Evolutionary conservation across 2,329 filamentous ascomycete species (phyloP), one percentile per base, ranked within the genome.

Genomic region (Ascosphaera apis): DNA sequence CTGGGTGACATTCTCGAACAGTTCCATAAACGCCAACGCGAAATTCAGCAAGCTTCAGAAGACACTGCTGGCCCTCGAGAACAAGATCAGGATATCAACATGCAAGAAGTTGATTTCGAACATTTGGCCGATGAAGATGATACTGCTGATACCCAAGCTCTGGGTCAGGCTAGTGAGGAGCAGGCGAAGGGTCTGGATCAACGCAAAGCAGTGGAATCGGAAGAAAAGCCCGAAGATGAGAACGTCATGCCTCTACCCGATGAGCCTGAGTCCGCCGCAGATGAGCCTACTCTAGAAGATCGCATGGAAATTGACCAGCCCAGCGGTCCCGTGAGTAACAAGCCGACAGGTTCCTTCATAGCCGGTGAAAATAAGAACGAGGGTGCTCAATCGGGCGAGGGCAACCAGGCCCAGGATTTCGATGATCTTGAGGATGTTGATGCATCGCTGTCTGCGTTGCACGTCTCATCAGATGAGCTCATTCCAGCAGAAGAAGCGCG

Each of bases 1-100:
- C 69, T 98, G 19, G 88, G 88, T 15, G 83, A 98, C 57, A 77
- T 82, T 4, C 64, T 98, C 21, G 84, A 95, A 53, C 72, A 76
- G 46, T 98, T 84, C 81, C 84, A 95, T 53, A 71, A 80, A 39
- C 80, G 83, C 48, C 80, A 91, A 47, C 71, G 70, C 33, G 77
- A 92, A 41, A 95, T 98, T 45, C 61, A 68, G 50, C 66, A 76
- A 39, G 58, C 67, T 3, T 56, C 58, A 2, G 61, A 70, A 37
- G 57, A 68, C 35, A 58, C 66, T 27, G 57, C 72, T 36, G 55
- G 63, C 30, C 54, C 54, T 15, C 64, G 70, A 33, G 59, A 65
- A 9, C 55, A 65, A 15, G 58, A 62, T 36, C 49, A 65, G 42
- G 70, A 79, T 40, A 63, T 72, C n/a, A 74, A 88, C 41, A 76